phyloP scores from a whole-genome alignment of 495 filamentous ascomycete genomes.

The Oleoguttula mirabilis region DNA sequence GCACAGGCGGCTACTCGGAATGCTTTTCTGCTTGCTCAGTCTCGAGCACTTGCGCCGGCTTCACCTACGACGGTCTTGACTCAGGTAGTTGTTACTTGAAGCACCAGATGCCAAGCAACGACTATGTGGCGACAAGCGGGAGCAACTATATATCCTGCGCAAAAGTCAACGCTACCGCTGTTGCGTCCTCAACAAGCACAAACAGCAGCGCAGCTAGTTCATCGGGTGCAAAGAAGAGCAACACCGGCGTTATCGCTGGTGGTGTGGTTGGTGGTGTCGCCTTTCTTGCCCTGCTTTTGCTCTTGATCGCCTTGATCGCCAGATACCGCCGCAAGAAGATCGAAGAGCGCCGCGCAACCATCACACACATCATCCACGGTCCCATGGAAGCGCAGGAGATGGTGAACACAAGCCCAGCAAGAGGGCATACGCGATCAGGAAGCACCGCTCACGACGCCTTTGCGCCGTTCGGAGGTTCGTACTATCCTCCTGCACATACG shows the following conservation, averaged over 20 bases:
- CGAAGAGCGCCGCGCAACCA: constrained; percentile 13
- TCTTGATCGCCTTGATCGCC: constrained; percentile 11
- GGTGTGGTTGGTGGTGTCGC: constrained; percentile 25
- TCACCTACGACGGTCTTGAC: constrained; percentile 10
- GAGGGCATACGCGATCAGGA: constrained; percentile 2
- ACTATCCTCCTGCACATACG: constrained; percentile 11
- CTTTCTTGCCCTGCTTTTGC: constrained; percentile 16
- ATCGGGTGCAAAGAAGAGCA: neutral
- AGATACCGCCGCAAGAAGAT: constrained; percentile 13
- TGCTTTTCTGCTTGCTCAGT: constrained; percentile 17
- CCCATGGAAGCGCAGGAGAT: constrained; percentile 9
- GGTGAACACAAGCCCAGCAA: neutral
- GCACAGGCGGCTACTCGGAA: constrained; percentile 10
- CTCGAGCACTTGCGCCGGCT: constrained; percentile 10
- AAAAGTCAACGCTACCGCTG: constrained; percentile 12
- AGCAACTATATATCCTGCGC: constrained; percentile 11
- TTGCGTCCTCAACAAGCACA: constrained; percentile 1
- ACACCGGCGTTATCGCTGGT: constrained; percentile 23
- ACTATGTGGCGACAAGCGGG: neutral
- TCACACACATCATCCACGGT: constrained; percentile 5
- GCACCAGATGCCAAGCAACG: neutral
- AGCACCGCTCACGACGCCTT: constrained; percentile 17
- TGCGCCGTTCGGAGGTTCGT: constrained; percentile 17
- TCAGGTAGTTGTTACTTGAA: constrained; percentile 12
- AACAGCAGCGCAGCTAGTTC: neutral